Base-by-base conservation (phyloP, 768 basidiomycete genomes). In the Tephrocybe sp. region DNA sequence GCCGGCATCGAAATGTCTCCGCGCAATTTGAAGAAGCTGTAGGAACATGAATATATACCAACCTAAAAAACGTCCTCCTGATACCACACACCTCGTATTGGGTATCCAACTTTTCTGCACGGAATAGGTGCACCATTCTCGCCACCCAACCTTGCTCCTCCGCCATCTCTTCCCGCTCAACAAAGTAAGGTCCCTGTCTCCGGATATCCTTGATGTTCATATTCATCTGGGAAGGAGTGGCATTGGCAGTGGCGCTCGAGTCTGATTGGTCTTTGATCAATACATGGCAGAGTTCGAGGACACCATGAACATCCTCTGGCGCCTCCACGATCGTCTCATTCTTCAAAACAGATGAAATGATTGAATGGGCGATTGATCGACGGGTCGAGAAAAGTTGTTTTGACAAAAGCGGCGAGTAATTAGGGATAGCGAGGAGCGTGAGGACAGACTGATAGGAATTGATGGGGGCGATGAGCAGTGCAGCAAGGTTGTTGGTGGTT, bases 101-200 rank as follows among this genome's bases (percentile, higher is more conserved):
- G 12, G 86, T 80, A 57, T 80, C 88, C 55, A 97, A 65, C 22
- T 90, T 88, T 43, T 97, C 92, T 0, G 91, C 79, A 18, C 86
- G 74, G 82, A 98, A 97, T 25, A 98, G 66, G 73, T 99, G 97
- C 2, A 98, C 89, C 91, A 98, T 97, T 54, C 95, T 75, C 33
- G 97, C 95, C 13, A 97, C 83, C 97, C 97, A 99, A 0, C 97
- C 97, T 61, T 99, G 97, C 66, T 99, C 97, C 66, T 99, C 97
- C 0, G 94, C 94, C 73, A 94, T 77, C 62, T 98, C 95, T 64
- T 94, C 91, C 43, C 85, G 69, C 64, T 95, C 94, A 44, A 79
- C 59, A 23, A 74, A 70, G 57, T 83, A 79, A 9, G 82, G 73
- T 6, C 82, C 82, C 49, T 80, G 79, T 53, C 84, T 72, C 51